These are phyloP conservation scores for Macrophomina pseudophaseolina DNA, from an alignment of 2,329 filamentous ascomycete genomes.

Conservation along the genomic window DNA sequence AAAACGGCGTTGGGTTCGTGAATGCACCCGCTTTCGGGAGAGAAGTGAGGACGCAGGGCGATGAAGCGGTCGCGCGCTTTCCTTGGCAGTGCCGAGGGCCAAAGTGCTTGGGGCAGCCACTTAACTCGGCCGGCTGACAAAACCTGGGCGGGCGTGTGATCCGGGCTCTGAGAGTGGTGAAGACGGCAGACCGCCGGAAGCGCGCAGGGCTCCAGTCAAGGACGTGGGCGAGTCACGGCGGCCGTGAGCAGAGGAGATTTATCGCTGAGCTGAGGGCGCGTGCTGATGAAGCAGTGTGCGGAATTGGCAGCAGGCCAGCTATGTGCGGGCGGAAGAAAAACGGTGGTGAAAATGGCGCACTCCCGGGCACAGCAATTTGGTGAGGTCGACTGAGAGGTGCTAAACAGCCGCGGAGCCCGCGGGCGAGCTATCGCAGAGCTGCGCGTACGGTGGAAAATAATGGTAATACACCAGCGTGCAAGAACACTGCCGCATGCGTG, in stretches of 20 bases:
- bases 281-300: not conserved
- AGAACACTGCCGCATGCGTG: not conserved
- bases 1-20: constrained; percentile 36
- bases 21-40: constrained; percentile 14
- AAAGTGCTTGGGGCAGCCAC: constrained; percentile 23
- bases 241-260: not conserved
- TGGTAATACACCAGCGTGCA: too few species aligned
- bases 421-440: not conserved
- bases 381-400: too few species aligned
- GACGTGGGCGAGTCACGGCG: not conserved
- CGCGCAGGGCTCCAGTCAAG: not conserved
- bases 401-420: constrained; percentile 9
- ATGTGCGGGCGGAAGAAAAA: too few species aligned
- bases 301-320: not conserved
- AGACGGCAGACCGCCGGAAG: not conserved
- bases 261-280: constrained; percentile 2
- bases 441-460: too few species aligned
- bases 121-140: constrained; percentile 14
- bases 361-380: too few species aligned
- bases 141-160: constrained; percentile 10
- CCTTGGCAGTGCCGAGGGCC: constrained; percentile 26
- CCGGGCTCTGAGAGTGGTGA: constrained; percentile 8
- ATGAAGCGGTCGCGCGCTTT: constrained; percentile 8
- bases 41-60: constrained; percentile 5
- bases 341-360: not conserved